Conservation (phyloP, 768 basidiomycete species). For the Collybiopsis confluens region DNA sequence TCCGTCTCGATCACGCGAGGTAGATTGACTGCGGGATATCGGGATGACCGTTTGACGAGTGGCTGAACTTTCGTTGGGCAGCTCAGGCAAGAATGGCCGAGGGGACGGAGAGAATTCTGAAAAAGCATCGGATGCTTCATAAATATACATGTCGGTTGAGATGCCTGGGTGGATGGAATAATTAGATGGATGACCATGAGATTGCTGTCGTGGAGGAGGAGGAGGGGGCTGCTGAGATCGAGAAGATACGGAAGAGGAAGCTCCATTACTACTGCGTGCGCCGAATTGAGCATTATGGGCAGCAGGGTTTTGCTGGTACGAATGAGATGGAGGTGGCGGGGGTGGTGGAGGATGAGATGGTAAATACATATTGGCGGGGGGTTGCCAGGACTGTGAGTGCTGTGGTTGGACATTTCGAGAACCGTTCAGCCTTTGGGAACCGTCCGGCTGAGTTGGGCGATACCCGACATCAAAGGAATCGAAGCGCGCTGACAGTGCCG, state of each 20-base stretch:
- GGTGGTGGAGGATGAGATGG: background rate
- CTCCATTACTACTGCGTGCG: background rate
- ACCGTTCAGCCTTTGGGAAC: background rate
- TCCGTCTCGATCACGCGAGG: background rate
- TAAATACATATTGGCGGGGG: background rate
- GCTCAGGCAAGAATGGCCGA: slow-evolving; percentile 1
- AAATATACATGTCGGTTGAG: slow-evolving; percentile 6
- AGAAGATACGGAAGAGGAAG: background rate
- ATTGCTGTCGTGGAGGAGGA: background rate
- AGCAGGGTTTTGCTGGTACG: slow-evolving; percentile 1
- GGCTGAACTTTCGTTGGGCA: slow-evolving; percentile 3
- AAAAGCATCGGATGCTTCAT: slow-evolving; percentile 7
- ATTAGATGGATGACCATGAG: background rate
- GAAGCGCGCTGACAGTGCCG: background rate
- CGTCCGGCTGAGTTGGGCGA: background rate
- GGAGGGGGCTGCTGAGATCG: slow-evolving; percentile 2
- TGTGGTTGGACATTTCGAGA: background rate
- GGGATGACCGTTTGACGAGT: background rate
- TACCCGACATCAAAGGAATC: slow-evolving; percentile 5
- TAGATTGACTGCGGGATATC: background rate
- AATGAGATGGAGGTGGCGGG: background rate
- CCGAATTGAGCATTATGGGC: background rate
- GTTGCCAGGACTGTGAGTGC: background rate
- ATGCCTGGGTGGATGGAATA: slow-evolving; percentile 4
- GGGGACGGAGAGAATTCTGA: slow-evolving; percentile 6